phyloP scores from a whole-genome alignment of 2,329 filamentous ascomycete genomes.

The Knufia fluminis region DNA sequence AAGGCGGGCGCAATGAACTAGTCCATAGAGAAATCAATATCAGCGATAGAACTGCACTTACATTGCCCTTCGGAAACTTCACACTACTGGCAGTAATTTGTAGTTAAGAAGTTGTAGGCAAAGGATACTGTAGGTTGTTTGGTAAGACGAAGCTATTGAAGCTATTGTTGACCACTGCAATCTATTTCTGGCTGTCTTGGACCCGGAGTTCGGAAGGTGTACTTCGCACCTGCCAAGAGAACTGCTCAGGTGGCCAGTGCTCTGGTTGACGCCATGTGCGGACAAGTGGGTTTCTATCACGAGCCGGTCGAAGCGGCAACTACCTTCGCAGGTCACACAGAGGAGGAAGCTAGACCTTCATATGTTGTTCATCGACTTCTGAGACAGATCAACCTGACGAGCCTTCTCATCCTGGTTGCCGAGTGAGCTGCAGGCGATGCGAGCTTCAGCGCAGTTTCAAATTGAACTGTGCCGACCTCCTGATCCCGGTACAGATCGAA shows the following conservation, averaged over 20 bases:
- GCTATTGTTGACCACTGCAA: not conserved
- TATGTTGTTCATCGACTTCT: not conserved
- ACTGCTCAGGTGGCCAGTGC: not conserved
- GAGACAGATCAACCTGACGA: not conserved
- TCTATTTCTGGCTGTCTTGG: not conserved
- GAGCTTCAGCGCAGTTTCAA: not conserved
- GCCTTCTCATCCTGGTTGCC: not conserved
- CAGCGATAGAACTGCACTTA: too few relatives aligned
- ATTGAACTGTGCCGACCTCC: not conserved
- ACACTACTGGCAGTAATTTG: too few relatives aligned
- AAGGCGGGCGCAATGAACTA: too few relatives aligned
- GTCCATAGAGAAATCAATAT: too few relatives aligned
- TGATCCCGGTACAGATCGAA: not conserved
- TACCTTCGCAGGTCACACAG: not conserved
- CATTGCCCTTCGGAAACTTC: too few relatives aligned
- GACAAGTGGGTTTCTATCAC: not conserved
- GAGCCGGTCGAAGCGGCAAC: not conserved
- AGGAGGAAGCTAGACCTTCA: not conserved
- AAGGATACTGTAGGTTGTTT: too few relatives aligned
- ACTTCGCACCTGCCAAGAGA: not conserved
- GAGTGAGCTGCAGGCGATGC: not conserved
- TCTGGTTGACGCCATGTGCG: not conserved
- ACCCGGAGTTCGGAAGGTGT: not conserved
- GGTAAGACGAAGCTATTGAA: too few relatives aligned
- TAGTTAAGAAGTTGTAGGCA: too few relatives aligned